Base-by-base conservation (phyloP, 129 eudicot genomes). In the Gnaphalium uliginosum region DNA sequence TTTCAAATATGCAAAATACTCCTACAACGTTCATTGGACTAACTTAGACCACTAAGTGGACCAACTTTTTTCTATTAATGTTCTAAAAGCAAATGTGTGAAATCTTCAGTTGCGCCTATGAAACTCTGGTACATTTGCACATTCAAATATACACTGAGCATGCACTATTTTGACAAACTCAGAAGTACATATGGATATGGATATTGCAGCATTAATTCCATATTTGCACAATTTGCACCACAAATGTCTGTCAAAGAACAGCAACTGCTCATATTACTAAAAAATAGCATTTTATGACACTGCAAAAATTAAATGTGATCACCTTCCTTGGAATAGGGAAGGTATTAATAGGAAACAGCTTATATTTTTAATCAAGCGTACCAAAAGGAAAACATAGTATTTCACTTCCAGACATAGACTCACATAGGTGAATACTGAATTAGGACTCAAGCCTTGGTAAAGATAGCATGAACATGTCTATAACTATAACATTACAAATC, bases 1-100 rank as follows among this genome's bases (percentile, higher is more conserved):
- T 72, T 39, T 63, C 30, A 37, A 4, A 79, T 27, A 19, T 66
- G 70, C 58, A 76, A 65, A 76, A 65, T n/a, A 21, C 65, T 66
- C 74, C 74, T 22, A 51, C 2, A 76, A 54, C 39, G 37, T 76
- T 65, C 39, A 51, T 64, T 75, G 27, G 39, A 32, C 53, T 32
- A 56, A 56, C 32, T 10, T 72, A 15, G 21, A 58, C 57, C 46
- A 21, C 33, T 21, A 72, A 13, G 35, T 33, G 14, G 56, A 62
- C 67, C 51, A 35, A 63, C 33, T 68, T 62, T 63, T 7, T 22
- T 56, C 26, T 56, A 56, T 56, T 56, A 13, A 25, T 27, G 27
- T 51, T 71, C 13, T 51, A 50, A 51, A 15, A 25, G 46, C n/a
- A 14, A 50, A 71, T 27, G 10, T 25, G 9, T 25, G 15, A 48